Conservation (phyloP, 2,329 filamentous ascomycete species). For the Diplodia seriata region DNA sequence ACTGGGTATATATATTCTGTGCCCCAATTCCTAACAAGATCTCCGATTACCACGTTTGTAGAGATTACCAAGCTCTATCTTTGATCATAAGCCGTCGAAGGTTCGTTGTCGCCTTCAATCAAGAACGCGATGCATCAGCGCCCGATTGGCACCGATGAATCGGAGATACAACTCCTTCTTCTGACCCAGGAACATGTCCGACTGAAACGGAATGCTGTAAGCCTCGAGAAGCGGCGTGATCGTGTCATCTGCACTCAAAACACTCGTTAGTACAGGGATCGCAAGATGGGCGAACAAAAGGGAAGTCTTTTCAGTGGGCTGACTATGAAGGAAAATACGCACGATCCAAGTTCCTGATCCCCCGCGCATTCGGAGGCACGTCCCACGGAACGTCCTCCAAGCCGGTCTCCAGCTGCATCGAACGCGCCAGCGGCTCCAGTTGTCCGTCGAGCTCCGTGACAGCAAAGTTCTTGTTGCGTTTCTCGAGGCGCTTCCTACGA, state of each 20-base stretch:
- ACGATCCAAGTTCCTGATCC: constrained; percentile 15
- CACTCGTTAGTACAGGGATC: not conserved
- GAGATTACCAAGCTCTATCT: too few species aligned
- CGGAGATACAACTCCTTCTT: constrained; percentile 40
- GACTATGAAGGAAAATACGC: not conserved
- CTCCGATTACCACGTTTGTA: too few species aligned
- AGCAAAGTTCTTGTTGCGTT: constrained; percentile 10
- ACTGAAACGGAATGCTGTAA: constrained; percentile 39
- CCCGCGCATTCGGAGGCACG: not conserved
- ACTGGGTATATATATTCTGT: too few species aligned
- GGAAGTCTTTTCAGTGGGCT: too few species aligned
- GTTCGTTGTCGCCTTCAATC: constrained; percentile 29
- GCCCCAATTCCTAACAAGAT: too few species aligned
- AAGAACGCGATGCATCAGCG: constrained; percentile 41
- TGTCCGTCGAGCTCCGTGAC: constrained; percentile 6
- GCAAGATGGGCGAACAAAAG: not conserved
- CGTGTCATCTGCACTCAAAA: not conserved
- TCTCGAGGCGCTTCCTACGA: constrained; percentile 9
- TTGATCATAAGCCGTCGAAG: too few species aligned
- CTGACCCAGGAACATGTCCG: constrained; percentile 39
- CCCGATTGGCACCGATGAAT: constrained; percentile 39
- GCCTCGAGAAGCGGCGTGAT: constrained; percentile 34
- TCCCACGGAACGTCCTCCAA: not conserved
- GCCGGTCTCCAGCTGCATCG: not conserved
- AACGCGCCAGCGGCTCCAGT: constrained; percentile 9